Evolutionary conservation across 306 rosid species (phyloP).

Genomic region (Cicer arietinum): DNA sequence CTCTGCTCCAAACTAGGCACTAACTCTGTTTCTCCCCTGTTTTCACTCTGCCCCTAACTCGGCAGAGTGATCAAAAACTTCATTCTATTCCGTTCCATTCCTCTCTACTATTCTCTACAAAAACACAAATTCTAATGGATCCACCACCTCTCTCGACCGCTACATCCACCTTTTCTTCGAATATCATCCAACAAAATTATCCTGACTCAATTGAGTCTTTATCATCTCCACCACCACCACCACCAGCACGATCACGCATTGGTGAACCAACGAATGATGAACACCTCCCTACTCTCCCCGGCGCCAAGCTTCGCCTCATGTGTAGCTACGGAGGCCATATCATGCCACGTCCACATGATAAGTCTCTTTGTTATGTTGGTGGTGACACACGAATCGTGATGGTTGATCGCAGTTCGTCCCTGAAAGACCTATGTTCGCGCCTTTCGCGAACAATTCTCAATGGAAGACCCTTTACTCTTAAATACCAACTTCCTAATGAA

Average conservation of each 20-base stretch:
- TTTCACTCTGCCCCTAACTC: slow-evolving; percentile 31
- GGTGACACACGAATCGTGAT: slow-evolving; percentile 91
- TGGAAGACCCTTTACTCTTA: slow-evolving; percentile 81
- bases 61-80: neutral
- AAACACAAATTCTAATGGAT: slow-evolving; percentile 33
- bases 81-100: neutral
- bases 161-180: neutral
- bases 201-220: slow-evolving; percentile 67
- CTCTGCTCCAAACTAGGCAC: neutral
- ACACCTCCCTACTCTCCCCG: slow-evolving; percentile 62
- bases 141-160: slow-evolving; percentile 35
- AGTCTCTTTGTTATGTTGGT: slow-evolving; percentile 86
- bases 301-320: slow-evolving; percentile 87
- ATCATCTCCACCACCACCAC: slow-evolving; percentile 44
- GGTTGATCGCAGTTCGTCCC: slow-evolving; percentile 66
- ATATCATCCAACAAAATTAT: slow-evolving; percentile 44
- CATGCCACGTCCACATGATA: slow-evolving; percentile 95
- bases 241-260: slow-evolving; percentile 60
- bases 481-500: slow-evolving; percentile 86
- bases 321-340: slow-evolving; percentile 98
- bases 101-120: neutral
- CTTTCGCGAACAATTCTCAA: slow-evolving; percentile 72
- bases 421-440: slow-evolving; percentile 67
- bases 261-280: slow-evolving; percentile 67
- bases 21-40: slow-evolving; percentile 39